Evolutionary conservation across 495 filamentous ascomycete genomes (phyloP).

Genomic region (Talaromyces adpressus): DNA sequence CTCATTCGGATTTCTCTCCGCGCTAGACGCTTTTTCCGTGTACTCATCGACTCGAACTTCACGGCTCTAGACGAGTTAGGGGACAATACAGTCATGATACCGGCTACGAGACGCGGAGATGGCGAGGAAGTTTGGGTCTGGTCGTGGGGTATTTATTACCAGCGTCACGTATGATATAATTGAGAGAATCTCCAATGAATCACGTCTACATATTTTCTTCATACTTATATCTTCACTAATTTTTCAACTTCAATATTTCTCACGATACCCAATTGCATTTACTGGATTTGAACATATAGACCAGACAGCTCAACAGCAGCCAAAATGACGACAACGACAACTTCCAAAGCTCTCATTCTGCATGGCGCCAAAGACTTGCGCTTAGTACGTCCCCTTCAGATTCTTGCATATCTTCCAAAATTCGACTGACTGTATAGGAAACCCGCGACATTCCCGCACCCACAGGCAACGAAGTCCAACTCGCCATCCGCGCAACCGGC

Average conservation of each 20-base stretch:
- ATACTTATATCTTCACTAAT: background rate
- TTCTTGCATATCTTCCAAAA: background rate
- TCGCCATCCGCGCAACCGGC: constrained; percentile 66
- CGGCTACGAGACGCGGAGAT: background rate
- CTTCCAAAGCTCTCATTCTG: constrained; percentile 58
- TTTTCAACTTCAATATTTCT: background rate
- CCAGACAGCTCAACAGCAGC: background rate
- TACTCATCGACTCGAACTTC: too few relatives aligned
- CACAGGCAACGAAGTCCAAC: constrained; percentile 56
- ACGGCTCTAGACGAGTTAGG: too few relatives aligned
- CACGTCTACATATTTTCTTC: background rate
- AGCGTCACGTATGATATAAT: background rate
- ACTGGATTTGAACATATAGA: background rate
- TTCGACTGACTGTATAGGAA: constrained; percentile 26
- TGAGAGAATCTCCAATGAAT: background rate
- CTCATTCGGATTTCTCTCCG: constrained; percentile 10
- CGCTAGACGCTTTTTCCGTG: background rate
- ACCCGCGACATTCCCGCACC: constrained; percentile 34
- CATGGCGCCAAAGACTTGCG: constrained; percentile 63
- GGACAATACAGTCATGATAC: background rate
- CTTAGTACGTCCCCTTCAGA: constrained; percentile 40
- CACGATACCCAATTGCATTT: background rate
- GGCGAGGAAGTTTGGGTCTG: background rate
- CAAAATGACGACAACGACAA: constrained; percentile 20
- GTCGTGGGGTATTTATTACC: background rate